Base-by-base conservation (phyloP, 129 eudicot species). In the Pseudognaphalium luteoalbum region DNA sequence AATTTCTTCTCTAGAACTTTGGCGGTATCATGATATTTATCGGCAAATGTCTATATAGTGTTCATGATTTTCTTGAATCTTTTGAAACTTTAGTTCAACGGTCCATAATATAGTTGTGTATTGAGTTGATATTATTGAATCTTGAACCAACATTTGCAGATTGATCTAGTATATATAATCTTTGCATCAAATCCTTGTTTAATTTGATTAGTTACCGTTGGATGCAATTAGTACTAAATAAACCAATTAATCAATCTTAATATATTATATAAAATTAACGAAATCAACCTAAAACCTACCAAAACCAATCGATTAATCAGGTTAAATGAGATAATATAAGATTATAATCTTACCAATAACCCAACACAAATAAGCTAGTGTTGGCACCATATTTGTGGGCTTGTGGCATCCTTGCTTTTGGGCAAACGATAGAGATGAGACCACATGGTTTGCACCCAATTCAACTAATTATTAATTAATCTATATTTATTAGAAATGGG, bases 381-480 rank as follows among this genome's bases (percentile, higher is more conserved):
- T 37, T 63, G 66, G 73, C 73, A 51, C 62, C 25, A 66, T 66
- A 16, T 66, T 1, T 65, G 2, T 32, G 8, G 44, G 44, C 44
- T 54, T 72, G 80, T 76, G 80, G 64, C 33, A 76, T 32, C 56
- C 66, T 32, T 76, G 52, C 66, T 76, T 76, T 76, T 66, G 17
- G 66, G 73, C 65, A 66, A 66, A 14, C 72, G 63, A 64, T 66
- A 33, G 80, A 76, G 37, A 76, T 76, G 66, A 76, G 29, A 51
- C 57, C 80, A 76, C 80, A 76, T 76, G 80, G 73, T 54, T 51
- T 51, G 66, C 80, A 76, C 80, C 34, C 52, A 76, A 76, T 29
- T 12, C 19, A 30, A 75, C 12, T 25, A 25, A 25, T 25, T 25
- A 25, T 25, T 25, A 25, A 25, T 35, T 51, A 32, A 2, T 73